These are phyloP conservation scores for Nannochloropsis salina DNA, from an alignment of 108 stramenopile genomes.

Conservation along the genomic window DNA sequence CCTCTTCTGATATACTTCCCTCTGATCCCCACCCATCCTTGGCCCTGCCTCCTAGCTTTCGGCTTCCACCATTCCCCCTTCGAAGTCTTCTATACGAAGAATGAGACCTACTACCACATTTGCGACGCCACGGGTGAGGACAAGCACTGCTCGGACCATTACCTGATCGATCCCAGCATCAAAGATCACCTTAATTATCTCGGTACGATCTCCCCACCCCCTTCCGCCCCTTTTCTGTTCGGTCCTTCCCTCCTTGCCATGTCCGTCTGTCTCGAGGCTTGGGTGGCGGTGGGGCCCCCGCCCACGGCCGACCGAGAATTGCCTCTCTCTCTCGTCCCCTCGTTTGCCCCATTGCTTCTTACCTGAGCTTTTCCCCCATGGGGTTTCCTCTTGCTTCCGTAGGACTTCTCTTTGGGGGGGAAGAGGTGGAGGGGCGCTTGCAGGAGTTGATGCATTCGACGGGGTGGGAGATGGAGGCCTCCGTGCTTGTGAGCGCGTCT, in stretches of 20 bases:
- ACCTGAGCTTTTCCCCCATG: neutral
- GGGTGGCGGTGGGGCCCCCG: no score
- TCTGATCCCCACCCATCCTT: neutral
- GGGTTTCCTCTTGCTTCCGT: neutral
- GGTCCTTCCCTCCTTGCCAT: neutral
- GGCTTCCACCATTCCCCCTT: slow-evolving; percentile 32
- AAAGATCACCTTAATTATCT: neutral
- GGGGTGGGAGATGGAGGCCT: neutral
- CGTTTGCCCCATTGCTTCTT: neutral
- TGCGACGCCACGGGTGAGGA: slow-evolving; percentile 28
- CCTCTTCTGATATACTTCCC: no score
- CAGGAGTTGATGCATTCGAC: neutral
- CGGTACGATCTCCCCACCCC: neutral
- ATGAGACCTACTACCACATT: neutral
- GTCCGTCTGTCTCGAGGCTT: neutral
- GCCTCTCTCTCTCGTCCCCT: neutral
- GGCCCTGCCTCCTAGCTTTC: neutral
- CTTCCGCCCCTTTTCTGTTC: neutral
- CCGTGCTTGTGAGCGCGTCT: no score
- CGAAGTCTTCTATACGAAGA: slow-evolving; percentile 31
- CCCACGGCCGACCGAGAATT: neutral
- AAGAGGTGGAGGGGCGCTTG: neutral
- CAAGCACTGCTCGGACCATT: slow-evolving; percentile 30
- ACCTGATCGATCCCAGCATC: slow-evolving; percentile 8
- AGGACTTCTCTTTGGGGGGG: neutral